A percentile compares a stretch with the other conserved stretches of the same genome.
Conservation (phyloP, 2,329 filamentous ascomycete species). For the Fusarium tjaetaba region DNA sequence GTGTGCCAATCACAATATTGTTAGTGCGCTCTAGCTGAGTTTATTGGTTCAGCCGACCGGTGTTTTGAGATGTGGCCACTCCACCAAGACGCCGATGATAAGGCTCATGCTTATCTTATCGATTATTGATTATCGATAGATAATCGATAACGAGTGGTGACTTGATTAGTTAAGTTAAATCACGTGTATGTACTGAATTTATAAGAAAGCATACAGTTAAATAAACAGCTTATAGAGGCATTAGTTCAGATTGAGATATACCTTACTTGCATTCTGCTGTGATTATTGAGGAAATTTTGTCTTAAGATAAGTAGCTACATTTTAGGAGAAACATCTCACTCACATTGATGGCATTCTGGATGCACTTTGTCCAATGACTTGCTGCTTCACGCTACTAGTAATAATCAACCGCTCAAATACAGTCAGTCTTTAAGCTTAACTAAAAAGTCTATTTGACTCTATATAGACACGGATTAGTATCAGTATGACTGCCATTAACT, state of each 20-base stretch:
- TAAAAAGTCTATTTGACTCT: too few relatives aligned
- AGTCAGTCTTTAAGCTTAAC: too few relatives aligned
- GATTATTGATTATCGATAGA: fast-evolving
- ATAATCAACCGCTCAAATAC: too few relatives aligned
- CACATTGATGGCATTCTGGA: fast-evolving
- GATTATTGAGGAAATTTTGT: fast-evolving
- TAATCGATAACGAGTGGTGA: too few relatives aligned
- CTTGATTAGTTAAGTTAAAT: neutral
- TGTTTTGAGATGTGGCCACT: fast-evolving
- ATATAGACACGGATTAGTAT: too few relatives aligned
- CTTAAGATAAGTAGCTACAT: fast-evolving
- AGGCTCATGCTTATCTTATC: neutral
- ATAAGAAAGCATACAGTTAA: fast-evolving
- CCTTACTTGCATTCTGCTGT: fast-evolving
- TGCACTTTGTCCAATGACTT: fast-evolving
- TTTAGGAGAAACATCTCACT: too few relatives aligned
- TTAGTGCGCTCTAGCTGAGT: fast-evolving
- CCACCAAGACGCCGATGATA: neutral
- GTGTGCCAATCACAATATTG: neutral
- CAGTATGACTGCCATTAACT: too few relatives aligned
- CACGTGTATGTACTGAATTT: too few relatives aligned
- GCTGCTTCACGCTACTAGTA: too few relatives aligned
- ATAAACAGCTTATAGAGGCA: neutral
- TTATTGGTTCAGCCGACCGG: neutral
- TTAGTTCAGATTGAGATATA: too few relatives aligned